phyloP scores from a whole-genome alignment of 1,284 basidiomycete species.

The Xanthoconium separans region DNA sequence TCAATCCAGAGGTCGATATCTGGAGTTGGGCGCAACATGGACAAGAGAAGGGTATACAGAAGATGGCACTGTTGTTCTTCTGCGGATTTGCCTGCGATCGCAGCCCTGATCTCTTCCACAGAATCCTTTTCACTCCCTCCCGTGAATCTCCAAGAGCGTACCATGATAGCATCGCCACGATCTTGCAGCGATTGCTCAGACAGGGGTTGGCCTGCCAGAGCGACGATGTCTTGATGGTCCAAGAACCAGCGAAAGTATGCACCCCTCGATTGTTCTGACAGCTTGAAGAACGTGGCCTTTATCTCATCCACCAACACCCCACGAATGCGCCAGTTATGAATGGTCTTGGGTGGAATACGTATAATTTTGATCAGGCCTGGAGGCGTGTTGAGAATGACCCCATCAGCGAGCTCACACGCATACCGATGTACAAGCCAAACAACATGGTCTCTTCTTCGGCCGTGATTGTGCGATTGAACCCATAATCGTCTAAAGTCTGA shows the following conservation, averaged over 20 bases:
- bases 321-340: constrained; percentile 2
- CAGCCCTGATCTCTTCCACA: background rate
- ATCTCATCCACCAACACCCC: constrained; percentile 5
- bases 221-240: constrained; percentile 4
- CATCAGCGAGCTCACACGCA: background rate
- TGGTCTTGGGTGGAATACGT: background rate
- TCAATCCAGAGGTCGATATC: background rate
- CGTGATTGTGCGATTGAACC: background rate
- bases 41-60: constrained; percentile 1
- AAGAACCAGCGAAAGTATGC: constrained; percentile 3
- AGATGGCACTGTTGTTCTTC: background rate
- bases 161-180: background rate
- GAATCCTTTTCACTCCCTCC: constrained; percentile 4
- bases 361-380: background rate
- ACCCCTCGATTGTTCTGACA: background rate
- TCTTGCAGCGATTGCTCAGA: background rate
- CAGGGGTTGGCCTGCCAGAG: background rate
- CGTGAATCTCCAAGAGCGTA: constrained; percentile 2
- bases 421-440: background rate
- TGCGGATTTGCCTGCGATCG: background rate
- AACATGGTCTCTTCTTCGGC: background rate
- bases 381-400: background rate
- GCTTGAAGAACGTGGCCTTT: background rate
- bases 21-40: background rate
- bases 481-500: background rate